Percentiles rank a stretch among this genome's conserved stretches.
Conservation (phyloP, 768 basidiomycete genomes). For the Lepiota venenata region DNA sequence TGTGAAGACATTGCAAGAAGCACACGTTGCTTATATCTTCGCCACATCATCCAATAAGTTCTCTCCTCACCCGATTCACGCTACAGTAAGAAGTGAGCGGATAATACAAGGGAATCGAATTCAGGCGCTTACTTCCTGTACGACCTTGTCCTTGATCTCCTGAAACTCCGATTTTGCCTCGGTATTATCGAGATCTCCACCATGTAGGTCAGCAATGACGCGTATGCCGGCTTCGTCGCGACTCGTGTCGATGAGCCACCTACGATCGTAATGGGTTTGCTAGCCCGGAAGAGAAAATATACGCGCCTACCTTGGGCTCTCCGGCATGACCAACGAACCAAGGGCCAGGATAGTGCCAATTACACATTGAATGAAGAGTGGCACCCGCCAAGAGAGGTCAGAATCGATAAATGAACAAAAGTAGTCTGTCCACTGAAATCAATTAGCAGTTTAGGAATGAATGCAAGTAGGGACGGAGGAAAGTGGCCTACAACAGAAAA, state of each 20-base stretch:
- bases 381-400: conserved; percentile 81
- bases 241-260: conserved; percentile 84
- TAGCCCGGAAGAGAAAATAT: neutral
- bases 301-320: conserved; percentile 64
- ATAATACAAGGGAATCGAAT: too few species aligned
- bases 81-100: conserved; percentile 30
- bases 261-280: conserved; percentile 19
- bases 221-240: conserved; percentile 76
- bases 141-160: conserved; percentile 79
- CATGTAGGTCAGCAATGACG: conserved; percentile 82
- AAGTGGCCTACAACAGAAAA: conserved; percentile 54
- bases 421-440: conserved; percentile 79
- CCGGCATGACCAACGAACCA: conserved; percentile 81
- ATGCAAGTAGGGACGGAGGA: neutral
- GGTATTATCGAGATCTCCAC: conserved; percentile 63
- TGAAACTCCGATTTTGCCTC: conserved; percentile 71
- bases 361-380: conserved; percentile 76
- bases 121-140: conserved; percentile 46
- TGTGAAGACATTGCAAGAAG: conserved; percentile 92
- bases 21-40: conserved; percentile 76
- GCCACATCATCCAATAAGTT: conserved; percentile 77
- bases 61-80: conserved; percentile 67
- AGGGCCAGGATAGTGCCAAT: conserved; percentile 74
- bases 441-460: neutral
- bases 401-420: conserved; percentile 83